phyloP scores from a whole-genome alignment of 805 yeast species.

The Gaillardinia entomophila region DNA sequence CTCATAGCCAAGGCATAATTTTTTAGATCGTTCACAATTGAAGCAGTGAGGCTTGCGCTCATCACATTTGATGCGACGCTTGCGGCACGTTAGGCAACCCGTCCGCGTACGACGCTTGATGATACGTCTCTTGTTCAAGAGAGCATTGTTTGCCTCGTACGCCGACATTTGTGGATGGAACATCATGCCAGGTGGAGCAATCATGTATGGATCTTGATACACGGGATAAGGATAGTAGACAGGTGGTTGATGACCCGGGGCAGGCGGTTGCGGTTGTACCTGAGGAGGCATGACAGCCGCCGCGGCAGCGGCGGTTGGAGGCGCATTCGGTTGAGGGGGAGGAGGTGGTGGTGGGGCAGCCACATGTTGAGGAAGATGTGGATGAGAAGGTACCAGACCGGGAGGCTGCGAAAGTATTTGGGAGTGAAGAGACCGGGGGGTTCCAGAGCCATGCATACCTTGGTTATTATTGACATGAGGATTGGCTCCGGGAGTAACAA shows the following conservation, averaged over 20 bases:
- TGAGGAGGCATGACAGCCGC: slow-evolving; percentile 2
- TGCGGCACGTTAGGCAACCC: slow-evolving; percentile 71
- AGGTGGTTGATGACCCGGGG: background rate
- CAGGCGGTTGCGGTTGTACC: slow-evolving; percentile 2
- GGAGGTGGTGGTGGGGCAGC: slow-evolving; percentile 1
- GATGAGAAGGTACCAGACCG: background rate
- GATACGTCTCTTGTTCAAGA: slow-evolving; percentile 33
- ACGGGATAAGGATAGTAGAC: background rate
- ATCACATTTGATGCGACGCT: slow-evolving; percentile 69
- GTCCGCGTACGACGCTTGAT: slow-evolving; percentile 63
- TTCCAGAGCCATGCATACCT: no score
- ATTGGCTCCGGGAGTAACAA: no score
- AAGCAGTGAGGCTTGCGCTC: slow-evolving; percentile 65
- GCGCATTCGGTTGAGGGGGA: no score
- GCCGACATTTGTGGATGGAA: slow-evolving; percentile 4
- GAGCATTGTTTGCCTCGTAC: slow-evolving; percentile 23
- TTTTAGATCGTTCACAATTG: slow-evolving; percentile 61
- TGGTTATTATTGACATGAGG: no score
- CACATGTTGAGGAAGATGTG: background rate
- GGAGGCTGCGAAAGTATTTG: no score
- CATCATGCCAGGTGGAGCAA: slow-evolving; percentile 1
- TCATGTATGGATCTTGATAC: slow-evolving; percentile 1
- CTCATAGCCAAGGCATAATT: slow-evolving; percentile 66
- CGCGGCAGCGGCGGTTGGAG: slow-evolving; percentile 3
- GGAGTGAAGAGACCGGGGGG: no score